Base-by-base conservation (phyloP, 2,329 filamentous ascomycete species). In the Canariomyces notabilis region DNA sequence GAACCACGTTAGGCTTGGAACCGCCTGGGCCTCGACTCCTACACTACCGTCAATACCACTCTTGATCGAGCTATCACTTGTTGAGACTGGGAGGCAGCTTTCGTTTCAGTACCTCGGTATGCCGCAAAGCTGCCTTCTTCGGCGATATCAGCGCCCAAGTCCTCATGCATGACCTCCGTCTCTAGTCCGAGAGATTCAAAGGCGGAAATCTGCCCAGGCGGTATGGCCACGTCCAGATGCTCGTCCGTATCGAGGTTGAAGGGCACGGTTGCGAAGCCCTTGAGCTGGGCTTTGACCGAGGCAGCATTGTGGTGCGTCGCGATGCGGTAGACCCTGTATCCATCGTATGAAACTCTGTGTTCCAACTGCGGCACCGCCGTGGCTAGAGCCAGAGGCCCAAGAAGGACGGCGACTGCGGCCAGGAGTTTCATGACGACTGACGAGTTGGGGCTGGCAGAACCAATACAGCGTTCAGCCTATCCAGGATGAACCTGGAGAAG, bases 1-100 rank as follows among this genome's bases (percentile, higher is more conserved):
- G 62, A 79, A 80, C 69, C 73, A 80, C 37, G 46, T 52, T 11
- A 26, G 22, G 22, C 22, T 26, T 26, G 22, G 22, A 11, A 26
- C 11, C 11, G 52, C 52, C 22, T 48, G 40, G 4, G 48, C 39
- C 9, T 41, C 32, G 18, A 42, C 20, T 15, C 41, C 22, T 29
- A 20, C 6, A 11, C 15, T 8, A 16, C 2, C 4, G 21, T 42
- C 16, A 50, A 18, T 38, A 23, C 39, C 19, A 40, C 5, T 19
- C 2, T 29, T 9, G 8, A 20, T 15, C 4, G 22, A 20, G 39
- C n/a, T n/a, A 23, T 20, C 12, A 34, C 19, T 23, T 20, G 5
- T 5, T 14, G 8, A 22, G 20, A 31, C 12, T n/a, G 19, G 26
- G 14, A 41, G 48, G 36, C 2, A 46, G 45, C 22, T 22, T 49